Evolutionary conservation across 2,329 filamentous ascomycete species (phyloP).

Genomic region (Alternaria ventricosa): DNA sequence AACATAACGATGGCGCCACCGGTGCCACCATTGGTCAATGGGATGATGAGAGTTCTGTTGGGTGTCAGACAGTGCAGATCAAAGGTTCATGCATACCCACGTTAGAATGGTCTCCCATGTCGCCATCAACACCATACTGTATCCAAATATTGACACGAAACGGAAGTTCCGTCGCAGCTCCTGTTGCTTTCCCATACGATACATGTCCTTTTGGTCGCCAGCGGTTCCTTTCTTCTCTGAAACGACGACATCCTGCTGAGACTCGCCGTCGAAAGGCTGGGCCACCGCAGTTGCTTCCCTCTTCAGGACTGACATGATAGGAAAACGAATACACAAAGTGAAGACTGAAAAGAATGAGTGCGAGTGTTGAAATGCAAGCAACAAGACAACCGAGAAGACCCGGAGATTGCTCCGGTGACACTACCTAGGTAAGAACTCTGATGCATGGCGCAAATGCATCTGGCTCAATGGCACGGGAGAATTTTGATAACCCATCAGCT

Average conservation of each 20-base stretch:
- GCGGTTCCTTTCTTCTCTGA: not conserved
- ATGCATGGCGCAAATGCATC: not conserved
- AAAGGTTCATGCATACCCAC: slow-evolving; percentile 3
- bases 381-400: not conserved
- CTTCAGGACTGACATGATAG: not conserved
- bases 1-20: slow-evolving; percentile 35
- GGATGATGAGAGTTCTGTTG: slow-evolving; percentile 22
- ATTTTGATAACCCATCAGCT: not conserved
- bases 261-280: not conserved
- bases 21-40: slow-evolving; percentile 35
- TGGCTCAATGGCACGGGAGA: not conserved
- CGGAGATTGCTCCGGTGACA: too few species aligned
- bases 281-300: not conserved
- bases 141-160: slow-evolving; percentile 36
- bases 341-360: not conserved
- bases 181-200: slow-evolving; percentile 38
- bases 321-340: not conserved
- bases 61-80: not conserved
- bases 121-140: slow-evolving; percentile 35
- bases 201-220: slow-evolving; percentile 34
- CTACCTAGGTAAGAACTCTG: too few species aligned
- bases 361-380: not conserved
- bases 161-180: slow-evolving; percentile 36
- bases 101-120: slow-evolving; percentile 35
- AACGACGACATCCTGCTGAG: not conserved